phyloP scores from a whole-genome alignment of 345 rosid species.

The Adansonia digitata region DNA sequence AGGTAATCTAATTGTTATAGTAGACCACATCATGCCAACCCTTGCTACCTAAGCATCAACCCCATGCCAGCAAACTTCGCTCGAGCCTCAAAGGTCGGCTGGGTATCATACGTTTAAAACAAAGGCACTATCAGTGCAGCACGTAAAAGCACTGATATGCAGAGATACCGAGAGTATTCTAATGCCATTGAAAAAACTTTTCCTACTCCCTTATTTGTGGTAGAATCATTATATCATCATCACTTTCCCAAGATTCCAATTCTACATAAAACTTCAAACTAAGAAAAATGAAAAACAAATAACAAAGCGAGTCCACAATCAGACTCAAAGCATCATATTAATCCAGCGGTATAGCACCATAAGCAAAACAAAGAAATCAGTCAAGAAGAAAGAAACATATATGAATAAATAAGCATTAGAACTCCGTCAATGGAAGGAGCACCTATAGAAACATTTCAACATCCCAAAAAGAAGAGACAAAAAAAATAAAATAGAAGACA shows the following conservation, averaged over 20 bases:
- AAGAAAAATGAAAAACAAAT: neutral
- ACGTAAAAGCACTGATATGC: neutral
- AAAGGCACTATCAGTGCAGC: neutral
- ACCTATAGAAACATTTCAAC: slow-evolving; percentile 20
- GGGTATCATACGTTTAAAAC: neutral
- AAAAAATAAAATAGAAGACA: neutral
- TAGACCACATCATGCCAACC: neutral
- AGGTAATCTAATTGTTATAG: neutral
- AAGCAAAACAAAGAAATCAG: neutral
- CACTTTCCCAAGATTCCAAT: neutral
- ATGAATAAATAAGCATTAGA: slow-evolving; percentile 24
- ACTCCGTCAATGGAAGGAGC: slow-evolving; percentile 22
- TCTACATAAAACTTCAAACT: neutral
- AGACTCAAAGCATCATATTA: neutral
- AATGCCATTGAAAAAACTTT: neutral
- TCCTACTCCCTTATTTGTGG: neutral
- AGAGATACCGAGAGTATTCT: neutral
- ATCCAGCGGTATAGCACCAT: neutral
- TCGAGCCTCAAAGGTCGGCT: neutral
- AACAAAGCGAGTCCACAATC: neutral
- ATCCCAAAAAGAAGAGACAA: slow-evolving; percentile 4
- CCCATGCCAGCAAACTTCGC: neutral
- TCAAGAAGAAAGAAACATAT: neutral
- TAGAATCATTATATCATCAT: neutral
- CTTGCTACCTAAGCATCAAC: neutral